Conservation (phyloP, 2,329 filamentous ascomycete species). For the Colletotrichum costaricense region DNA sequence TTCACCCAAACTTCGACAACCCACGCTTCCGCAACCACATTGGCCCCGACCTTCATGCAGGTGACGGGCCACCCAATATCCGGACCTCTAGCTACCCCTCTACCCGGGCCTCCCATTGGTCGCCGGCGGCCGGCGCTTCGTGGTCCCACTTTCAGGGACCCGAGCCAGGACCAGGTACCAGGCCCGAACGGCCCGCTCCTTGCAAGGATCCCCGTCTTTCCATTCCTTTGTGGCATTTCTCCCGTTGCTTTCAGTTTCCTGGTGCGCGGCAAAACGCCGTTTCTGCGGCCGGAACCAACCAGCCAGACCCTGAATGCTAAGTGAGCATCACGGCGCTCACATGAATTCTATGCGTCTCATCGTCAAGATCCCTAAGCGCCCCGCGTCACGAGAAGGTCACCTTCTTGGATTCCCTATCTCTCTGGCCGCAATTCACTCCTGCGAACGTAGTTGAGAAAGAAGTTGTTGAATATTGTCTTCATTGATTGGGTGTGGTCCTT, state of each 20-base stretch:
- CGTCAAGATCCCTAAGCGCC: not conserved
- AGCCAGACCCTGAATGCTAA: not conserved
- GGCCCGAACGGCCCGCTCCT: slow-evolving; percentile 32
- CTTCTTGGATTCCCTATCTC: not conserved
- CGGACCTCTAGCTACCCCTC: slow-evolving; percentile 11
- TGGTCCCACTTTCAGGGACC: slow-evolving; percentile 13
- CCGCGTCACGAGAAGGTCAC: slow-evolving; percentile 2
- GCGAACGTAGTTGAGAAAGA: not conserved
- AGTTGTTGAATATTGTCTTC: slow-evolving; percentile 1
- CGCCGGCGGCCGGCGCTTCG: slow-evolving; percentile 27
- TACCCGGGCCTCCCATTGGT: slow-evolving; percentile 21
- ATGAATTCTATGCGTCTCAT: not conserved
- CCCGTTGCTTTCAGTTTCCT: not conserved
- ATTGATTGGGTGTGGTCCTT: slow-evolving; percentile 20
- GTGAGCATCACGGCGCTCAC: not conserved
- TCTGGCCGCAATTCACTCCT: not conserved
- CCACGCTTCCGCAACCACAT: slow-evolving; percentile 24
- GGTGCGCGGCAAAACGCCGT: not conserved
- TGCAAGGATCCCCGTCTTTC: slow-evolving; percentile 15
- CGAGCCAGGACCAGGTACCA: slow-evolving; percentile 1
- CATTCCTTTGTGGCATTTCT: not conserved
- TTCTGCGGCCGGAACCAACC: not conserved
- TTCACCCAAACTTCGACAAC: not conserved
- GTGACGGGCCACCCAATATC: slow-evolving; percentile 24
- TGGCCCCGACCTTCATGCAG: slow-evolving; percentile 25